Conservation (phyloP, 2,329 filamentous ascomycete genomes). For the Plenodomus lindquistii region DNA sequence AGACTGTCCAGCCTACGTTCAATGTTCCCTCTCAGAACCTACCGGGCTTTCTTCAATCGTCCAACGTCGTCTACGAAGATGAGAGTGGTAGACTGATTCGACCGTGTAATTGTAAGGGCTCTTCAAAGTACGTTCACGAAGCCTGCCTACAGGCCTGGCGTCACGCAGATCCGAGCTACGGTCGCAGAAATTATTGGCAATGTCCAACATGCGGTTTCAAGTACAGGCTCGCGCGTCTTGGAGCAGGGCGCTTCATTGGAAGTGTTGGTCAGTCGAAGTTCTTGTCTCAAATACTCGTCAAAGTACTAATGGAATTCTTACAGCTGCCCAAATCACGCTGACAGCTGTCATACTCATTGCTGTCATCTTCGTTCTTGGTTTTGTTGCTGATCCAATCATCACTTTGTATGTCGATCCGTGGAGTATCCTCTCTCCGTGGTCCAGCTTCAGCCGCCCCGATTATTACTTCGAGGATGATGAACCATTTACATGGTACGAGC, state of each 20-base stretch:
- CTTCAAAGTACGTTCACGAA: constrained; percentile 92
- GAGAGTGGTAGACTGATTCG: constrained; percentile 77
- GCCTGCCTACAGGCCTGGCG: constrained; percentile 85
- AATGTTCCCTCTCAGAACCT: constrained; percentile 58
- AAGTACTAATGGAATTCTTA: constrained; percentile 15
- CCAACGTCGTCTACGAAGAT: constrained; percentile 71
- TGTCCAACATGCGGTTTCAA: constrained; percentile 86
- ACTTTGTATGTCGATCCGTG: constrained; percentile 81
- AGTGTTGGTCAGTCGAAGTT: constrained; percentile 46
- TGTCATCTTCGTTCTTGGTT: constrained; percentile 81
- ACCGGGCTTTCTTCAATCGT: constrained; percentile 61
- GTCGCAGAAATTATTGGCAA: constrained; percentile 74
- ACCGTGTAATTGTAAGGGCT: constrained; percentile 92
- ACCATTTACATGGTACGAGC: constrained; percentile 70
- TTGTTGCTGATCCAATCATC: constrained; percentile 90
- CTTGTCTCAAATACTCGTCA: neutral
- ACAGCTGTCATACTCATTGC: constrained; percentile 73
- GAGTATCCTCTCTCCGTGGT: constrained; percentile 45
- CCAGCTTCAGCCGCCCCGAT: constrained; percentile 18
- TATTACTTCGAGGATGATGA: constrained; percentile 41
- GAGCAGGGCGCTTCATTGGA: constrained; percentile 67
- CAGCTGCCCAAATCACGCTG: constrained; percentile 66
- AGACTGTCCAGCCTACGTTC: constrained; percentile 67
- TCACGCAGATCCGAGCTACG: constrained; percentile 67
- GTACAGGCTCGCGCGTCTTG: constrained; percentile 78